Base-by-base conservation (phyloP, 805 yeast species). In the Yarrowia osloensis region DNA sequence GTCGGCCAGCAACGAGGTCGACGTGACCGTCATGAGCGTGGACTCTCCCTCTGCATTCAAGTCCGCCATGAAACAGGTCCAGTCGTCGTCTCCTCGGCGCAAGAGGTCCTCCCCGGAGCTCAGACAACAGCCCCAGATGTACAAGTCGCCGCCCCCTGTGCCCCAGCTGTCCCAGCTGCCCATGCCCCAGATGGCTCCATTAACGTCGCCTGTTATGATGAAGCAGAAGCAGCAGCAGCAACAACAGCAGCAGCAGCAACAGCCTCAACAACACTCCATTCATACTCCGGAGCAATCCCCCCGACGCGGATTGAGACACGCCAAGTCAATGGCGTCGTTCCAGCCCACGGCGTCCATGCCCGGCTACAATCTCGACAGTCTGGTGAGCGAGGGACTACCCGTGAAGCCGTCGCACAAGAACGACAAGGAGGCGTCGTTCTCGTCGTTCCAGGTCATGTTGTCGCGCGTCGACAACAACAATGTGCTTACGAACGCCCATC, bases 21-120 rank as follows among this genome's bases (percentile, higher is more conserved):
- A 61, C 13, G 66, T 61, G 31, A 24, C 54, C 24, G 66, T 61
- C 31, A 61, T 61, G 66, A 61, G 66, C 44, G 66, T 61, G 33
- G 44, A 61, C 54, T 61, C 66, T 42, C 66, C 66, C 33, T 61
- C 66, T 31, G 66, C 66, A 46, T 61, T 61, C 42, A 44, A 44
- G 35, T 44, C 66, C 44, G 66, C 66, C 31, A 61, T 61, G 44
- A 61, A 61, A 46, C 66, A 61, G 52, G 66, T 61, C 31, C 66
- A 61, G 42, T 44, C 66, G 66, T 44, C 54, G 24, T 61, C 66
- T 9, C 66, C 66, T 1, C 40, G 66, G 3, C 66, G 66, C 22
- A 61, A 61, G 33, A 61, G 44, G 33, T 44, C 54, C 15, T 44
- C 54, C 1, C 66, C 66, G 4, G 66, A 61, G 17, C 40, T 61